phyloP scores from a whole-genome alignment of 2,329 filamentous ascomycete genomes.

The Penicillium verrucosum region DNA sequence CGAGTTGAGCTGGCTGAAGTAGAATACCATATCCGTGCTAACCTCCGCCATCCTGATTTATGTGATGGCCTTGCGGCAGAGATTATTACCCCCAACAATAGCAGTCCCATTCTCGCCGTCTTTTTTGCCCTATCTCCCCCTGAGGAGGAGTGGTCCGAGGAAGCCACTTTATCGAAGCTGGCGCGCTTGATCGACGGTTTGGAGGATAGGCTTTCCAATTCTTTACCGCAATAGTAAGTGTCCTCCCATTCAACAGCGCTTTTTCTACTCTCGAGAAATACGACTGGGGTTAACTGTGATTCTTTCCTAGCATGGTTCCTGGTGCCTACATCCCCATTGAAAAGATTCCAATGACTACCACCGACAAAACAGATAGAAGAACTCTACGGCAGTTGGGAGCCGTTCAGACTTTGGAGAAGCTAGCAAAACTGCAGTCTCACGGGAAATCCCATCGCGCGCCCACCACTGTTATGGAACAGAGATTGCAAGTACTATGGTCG shows the following conservation, averaged over 20 bases:
- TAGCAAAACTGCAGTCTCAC: neutral
- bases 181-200: neutral
- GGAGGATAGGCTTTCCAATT: neutral
- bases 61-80: neutral
- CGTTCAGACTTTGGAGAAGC: neutral
- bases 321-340: neutral
- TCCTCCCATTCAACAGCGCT: too few relatives aligned
- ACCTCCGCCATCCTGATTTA: neutral
- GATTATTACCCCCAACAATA: neutral
- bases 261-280: neutral
- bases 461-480: neutral
- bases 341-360: neutral
- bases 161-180: neutral
- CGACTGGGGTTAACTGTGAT: neutral
- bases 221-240: neutral
- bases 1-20: conserved; percentile 1
- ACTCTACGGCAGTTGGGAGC: neutral
- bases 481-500: neutral
- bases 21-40: neutral
- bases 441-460: neutral
- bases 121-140: neutral
- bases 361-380: neutral
- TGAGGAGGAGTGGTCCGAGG: neutral
- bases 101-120: neutral
- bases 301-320: neutral